A percentile compares a stretch with the other conserved stretches of the same genome.
Conservation (phyloP, 129 eudicot genomes). For the Solidago caesia region DNA sequence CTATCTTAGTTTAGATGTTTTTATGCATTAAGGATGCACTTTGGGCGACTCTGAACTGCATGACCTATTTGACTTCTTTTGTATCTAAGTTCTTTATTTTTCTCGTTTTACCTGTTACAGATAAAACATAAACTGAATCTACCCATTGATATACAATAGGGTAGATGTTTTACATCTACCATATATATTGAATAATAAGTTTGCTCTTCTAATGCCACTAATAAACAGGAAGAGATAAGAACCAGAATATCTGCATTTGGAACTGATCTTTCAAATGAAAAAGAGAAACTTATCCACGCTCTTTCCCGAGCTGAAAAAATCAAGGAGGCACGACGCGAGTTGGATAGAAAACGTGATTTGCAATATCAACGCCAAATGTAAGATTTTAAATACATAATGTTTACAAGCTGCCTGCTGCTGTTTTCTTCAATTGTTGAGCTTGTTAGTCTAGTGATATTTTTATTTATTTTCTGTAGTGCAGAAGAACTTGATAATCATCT, state of each 20-base stretch:
- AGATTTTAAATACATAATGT: conserved; percentile 22
- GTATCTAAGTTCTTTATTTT: too few relatives aligned
- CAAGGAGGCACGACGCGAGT: conserved; percentile 54
- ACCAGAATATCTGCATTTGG: conserved; percentile 60
- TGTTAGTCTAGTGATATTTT: conserved; percentile 24
- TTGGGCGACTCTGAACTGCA: too few relatives aligned
- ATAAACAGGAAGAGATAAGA: conserved; percentile 73
- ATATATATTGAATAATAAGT: neutral
- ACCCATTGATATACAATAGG: too few relatives aligned
- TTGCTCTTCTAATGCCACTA: neutral
- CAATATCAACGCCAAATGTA: conserved; percentile 84
- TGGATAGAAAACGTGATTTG: conserved; percentile 78
- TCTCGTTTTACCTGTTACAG: too few relatives aligned
- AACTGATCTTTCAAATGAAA: conserved; percentile 50
- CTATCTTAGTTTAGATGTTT: too few relatives aligned
- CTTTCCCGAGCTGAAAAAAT: conserved; percentile 55
- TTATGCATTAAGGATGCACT: too few relatives aligned
- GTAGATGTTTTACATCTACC: neutral
- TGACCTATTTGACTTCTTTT: too few relatives aligned
- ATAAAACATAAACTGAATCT: too few relatives aligned
- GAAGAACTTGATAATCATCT: conserved; percentile 94
- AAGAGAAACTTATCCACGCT: conserved; percentile 51
- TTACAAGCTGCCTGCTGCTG: neutral
- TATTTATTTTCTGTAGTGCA: conserved; percentile 49
- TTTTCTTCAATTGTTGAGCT: conserved; percentile 13